phyloP scores from a whole-genome alignment of 257 asterid species.

The Jacaranda mimosifolia region DNA sequence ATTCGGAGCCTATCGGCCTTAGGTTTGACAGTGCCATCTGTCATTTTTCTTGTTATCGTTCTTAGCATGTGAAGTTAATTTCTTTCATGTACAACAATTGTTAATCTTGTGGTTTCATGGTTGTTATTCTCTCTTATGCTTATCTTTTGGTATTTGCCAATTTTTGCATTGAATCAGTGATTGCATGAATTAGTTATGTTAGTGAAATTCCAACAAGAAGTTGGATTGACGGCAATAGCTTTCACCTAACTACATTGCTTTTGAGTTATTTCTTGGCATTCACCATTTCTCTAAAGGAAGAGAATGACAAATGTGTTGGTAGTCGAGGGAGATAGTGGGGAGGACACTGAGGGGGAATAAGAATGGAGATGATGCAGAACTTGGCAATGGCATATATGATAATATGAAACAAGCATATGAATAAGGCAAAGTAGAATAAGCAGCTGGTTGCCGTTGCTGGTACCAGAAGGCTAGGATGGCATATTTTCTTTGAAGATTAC shows the following conservation, averaged over 20 bases:
- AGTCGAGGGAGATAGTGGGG: constrained; percentile 9
- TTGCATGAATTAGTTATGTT: not conserved
- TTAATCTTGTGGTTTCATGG: constrained; percentile 22
- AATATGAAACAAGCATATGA: not conserved
- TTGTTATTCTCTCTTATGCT: constrained; percentile 1
- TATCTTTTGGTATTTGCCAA: constrained; percentile 2
- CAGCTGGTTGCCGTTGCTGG: not conserved
- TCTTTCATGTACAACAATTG: constrained; percentile 16
- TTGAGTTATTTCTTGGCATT: not conserved
- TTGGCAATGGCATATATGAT: not conserved
- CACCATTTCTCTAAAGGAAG: not conserved
- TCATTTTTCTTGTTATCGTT: constrained; percentile 29
- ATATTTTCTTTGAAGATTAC: not conserved
- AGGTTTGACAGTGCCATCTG: constrained; percentile 54
- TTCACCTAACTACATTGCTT: not conserved
- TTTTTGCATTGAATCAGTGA: not conserved
- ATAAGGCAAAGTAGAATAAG: too few species aligned
- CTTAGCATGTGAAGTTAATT: constrained; percentile 25
- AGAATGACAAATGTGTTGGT: not conserved
- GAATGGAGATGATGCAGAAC: not conserved
- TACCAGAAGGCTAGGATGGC: not conserved
- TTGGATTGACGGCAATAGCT: constrained; percentile 19
- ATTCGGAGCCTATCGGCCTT: constrained; percentile 95
- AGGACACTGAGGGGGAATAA: not conserved
- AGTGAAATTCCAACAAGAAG: not conserved